A percentile compares a stretch with the other conserved stretches of the same genome.
Evolutionary conservation across 108 stramenopile genomes (phyloP).

Genomic region (Chaetoceros tenuissimus): DNA sequence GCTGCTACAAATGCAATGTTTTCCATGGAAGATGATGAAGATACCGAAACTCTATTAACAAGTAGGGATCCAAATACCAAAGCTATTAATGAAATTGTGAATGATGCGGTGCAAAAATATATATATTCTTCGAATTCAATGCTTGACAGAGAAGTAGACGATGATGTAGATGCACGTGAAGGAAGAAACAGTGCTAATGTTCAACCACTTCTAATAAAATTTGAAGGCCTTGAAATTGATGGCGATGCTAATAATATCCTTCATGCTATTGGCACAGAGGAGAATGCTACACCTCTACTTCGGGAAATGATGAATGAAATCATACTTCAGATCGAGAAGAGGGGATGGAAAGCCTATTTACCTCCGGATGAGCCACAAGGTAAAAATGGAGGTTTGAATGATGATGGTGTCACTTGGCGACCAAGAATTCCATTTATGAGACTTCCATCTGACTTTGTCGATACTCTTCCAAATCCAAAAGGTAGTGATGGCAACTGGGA

Average conservation of each 20-base stretch:
- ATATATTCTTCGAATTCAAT: not conserved
- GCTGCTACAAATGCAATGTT: not conserved
- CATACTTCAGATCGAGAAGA: constrained; percentile 33
- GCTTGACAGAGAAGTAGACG: not conserved
- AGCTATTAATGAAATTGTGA: not conserved
- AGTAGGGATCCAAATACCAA: not conserved
- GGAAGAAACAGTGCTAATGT: constrained; percentile 15
- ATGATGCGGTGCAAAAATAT: not conserved
- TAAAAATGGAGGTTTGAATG: constrained; percentile 13
- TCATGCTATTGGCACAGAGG: constrained; percentile 26
- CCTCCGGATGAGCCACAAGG: constrained; percentile 47
- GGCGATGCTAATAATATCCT: constrained; percentile 58
- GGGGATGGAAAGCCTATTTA: constrained; percentile 38
- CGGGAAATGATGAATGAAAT: constrained; percentile 35
- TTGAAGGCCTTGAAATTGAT: constrained; percentile 68
- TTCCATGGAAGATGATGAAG: not conserved
- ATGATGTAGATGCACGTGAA: not conserved
- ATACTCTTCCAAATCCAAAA: constrained; percentile 22
- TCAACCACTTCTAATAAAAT: constrained; percentile 51
- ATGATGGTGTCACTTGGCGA: constrained; percentile 25
- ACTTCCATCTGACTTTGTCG: constrained; percentile 56
- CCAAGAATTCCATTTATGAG: constrained; percentile 72
- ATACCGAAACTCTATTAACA: constrained; percentile 1
- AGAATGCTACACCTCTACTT: constrained; percentile 16
- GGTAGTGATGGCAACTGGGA: not conserved